phyloP scores from a whole-genome alignment of 2,329 filamentous ascomycete species.

The Colletotrichum salicis region DNA sequence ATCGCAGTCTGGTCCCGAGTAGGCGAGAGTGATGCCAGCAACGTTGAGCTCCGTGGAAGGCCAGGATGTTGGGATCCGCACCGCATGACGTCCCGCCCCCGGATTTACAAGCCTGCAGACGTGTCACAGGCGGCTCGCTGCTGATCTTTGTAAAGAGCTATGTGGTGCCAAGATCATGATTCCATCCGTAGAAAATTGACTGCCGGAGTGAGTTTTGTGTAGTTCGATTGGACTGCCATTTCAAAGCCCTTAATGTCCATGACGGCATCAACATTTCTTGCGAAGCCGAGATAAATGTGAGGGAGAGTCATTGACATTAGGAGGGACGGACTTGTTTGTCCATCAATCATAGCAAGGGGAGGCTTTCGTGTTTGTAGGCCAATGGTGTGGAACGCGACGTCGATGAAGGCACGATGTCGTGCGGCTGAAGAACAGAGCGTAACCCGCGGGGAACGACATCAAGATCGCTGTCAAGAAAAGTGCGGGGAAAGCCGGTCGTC shows the following conservation, averaged over 20 bases:
- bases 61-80: constrained; percentile 9
- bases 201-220: neutral
- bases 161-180: constrained; percentile 2
- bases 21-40: neutral
- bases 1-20: neutral
- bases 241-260: neutral
- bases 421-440: constrained; percentile 11
- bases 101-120: constrained; percentile 22
- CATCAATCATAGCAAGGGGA: constrained; percentile 20
- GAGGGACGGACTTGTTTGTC: neutral
- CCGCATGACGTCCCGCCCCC: constrained; percentile 26
- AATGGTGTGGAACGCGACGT: neutral
- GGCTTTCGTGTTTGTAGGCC: neutral
- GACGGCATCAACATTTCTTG: neutral
- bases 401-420: constrained; percentile 13
- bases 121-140: constrained; percentile 10
- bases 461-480: neutral
- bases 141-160: neutral
- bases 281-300: neutral
- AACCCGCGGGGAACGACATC: neutral
- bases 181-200: neutral
- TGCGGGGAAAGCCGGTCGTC: constrained; percentile 13
- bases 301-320: neutral
- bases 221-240: neutral
- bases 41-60: constrained; percentile 12